A percentile compares a stretch with the other conserved stretches of the same genome.
phyloP scores from a whole-genome alignment of 2,329 filamentous ascomycete species.

The Botrytis byssoidea region DNA sequence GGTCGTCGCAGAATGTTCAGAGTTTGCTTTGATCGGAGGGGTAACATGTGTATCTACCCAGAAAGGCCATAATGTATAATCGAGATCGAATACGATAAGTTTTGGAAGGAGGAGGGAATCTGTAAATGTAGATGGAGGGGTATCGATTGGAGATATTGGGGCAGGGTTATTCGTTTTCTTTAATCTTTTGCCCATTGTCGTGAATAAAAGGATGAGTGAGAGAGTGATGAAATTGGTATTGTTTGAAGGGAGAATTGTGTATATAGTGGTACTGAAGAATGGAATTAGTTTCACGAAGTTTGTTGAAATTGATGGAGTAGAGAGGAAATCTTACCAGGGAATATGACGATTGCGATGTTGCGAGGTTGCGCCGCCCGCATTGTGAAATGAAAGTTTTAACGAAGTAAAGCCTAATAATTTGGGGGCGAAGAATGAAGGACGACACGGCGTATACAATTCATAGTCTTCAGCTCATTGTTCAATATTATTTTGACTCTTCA shows the following conservation, averaged over 20 bases:
- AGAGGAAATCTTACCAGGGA: not conserved
- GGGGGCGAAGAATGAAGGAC: not conserved
- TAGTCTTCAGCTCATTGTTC: not conserved
- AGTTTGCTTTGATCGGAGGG: conserved; percentile 60
- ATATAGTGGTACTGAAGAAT: not conserved
- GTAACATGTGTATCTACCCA: conserved; percentile 94
- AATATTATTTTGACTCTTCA: not conserved
- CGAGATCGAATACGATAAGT: conserved; percentile 89
- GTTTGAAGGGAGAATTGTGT: not conserved
- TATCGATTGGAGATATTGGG: conserved; percentile 20
- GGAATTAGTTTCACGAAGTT: not conserved
- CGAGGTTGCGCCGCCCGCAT: not conserved
- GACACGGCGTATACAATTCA: not conserved
- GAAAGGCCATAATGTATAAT: conserved; percentile 99
- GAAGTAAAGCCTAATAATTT: not conserved
- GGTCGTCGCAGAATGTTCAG: conserved; percentile 44
- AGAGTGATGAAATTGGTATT: conserved; percentile 7
- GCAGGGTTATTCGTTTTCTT: conserved; percentile 25
- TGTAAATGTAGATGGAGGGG: conserved; percentile 33
- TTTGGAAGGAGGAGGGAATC: conserved; percentile 43
- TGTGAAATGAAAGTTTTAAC: not conserved
- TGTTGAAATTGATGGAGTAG: too few species aligned
- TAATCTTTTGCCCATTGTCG: conserved; percentile 32
- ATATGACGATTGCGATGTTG: too few species aligned
- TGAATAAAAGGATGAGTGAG: conserved; percentile 16